Base-by-base conservation (phyloP, 2,329 filamentous ascomycete species). In the Dothideomycetidae sp. region DNA sequence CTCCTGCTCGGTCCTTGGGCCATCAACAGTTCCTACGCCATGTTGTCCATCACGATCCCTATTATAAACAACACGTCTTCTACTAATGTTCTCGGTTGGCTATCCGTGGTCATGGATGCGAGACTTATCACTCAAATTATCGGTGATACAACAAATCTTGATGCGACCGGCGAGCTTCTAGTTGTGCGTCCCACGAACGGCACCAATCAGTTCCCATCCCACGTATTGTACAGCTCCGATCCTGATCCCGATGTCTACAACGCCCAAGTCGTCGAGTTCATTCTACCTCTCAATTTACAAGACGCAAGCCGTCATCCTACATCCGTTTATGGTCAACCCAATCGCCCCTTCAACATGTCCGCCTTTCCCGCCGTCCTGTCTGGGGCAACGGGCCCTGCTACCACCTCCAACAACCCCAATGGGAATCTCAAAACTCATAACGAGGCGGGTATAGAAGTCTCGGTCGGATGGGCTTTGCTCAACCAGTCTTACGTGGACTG, bases 1-100 rank as follows among this genome's bases (percentile, higher is more conserved):
- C 62, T 93, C n/a, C 60, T 93, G 1, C 66, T 90, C 0, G 86
- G 86, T 0, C 85, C 85, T 0, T 64, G 82, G 40, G 64, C 71
- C 15, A 58, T 90, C 44, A 90, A 92, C 53, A 61, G 71, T 31
- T 73, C 74, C 0, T 81, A 79, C 45, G 81, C 81, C 14, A 62
- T 94, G 9, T 55, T 93, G 10, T 93, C 85, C 2, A 64, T 93
- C 41, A 93, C 85, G 0, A 60, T 88, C 11, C 82, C 85, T 0
- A 73, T 94, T 37, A 70, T 81, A 42, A 75, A 79, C 52, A 80
- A 77, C 46, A 66, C 67, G 2, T 68, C 69, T 2, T 54, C 59
- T 29, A 61, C 61, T 3, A 75, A 79, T 44, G 71, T 88, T 1
- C 65, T 93, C 4, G 86, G 83, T 2, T 93, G 84, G 63, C 71